Evolutionary conservation across 2,329 filamentous ascomycete genomes (phyloP).

Genomic region (Bipolaris sorokiniana): DNA sequence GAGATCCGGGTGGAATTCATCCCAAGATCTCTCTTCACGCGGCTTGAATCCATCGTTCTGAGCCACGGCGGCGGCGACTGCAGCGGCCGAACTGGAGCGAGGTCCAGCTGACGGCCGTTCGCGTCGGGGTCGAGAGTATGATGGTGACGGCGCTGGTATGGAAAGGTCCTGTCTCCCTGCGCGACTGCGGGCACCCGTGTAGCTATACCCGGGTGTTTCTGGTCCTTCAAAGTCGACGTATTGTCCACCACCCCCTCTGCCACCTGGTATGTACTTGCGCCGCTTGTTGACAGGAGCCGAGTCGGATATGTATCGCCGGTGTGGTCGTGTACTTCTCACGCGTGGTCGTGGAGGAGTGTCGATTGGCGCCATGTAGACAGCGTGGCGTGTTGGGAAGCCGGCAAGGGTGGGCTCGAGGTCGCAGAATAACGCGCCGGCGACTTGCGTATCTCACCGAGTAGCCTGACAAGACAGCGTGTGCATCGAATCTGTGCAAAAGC

Average conservation of each 20-base stretch:
- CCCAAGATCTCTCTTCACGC: slow-evolving; percentile 93
- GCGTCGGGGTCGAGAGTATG: slow-evolving; percentile 49
- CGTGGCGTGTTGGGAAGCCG: slow-evolving; percentile 33
- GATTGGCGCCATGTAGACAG: slow-evolving; percentile 43
- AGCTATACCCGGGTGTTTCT: slow-evolving; percentile 57
- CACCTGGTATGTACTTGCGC: slow-evolving; percentile 78
- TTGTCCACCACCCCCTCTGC: slow-evolving; percentile 82
- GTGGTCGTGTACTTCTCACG: slow-evolving; percentile 44
- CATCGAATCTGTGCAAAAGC: slow-evolving; percentile 27
- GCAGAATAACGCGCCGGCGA: slow-evolving; percentile 35
- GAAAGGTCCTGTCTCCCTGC: slow-evolving; percentile 53
- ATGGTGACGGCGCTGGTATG: slow-evolving; percentile 54
- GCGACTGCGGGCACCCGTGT: slow-evolving; percentile 61
- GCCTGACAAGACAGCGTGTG: slow-evolving; percentile 19
- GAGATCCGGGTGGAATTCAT: slow-evolving; percentile 95
- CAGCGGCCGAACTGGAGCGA: slow-evolving; percentile 84
- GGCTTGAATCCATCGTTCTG: slow-evolving; percentile 97
- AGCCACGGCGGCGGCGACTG: slow-evolving; percentile 83
- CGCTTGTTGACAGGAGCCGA: slow-evolving; percentile 54
- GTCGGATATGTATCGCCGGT: slow-evolving; percentile 44
- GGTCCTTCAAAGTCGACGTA: slow-evolving; percentile 76
- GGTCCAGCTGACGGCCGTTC: slow-evolving; percentile 59
- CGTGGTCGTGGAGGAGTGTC: slow-evolving; percentile 47
- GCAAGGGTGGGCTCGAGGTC: slow-evolving; percentile 31
- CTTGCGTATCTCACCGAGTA: slow-evolving; percentile 27